Base-by-base conservation (phyloP, 495 filamentous ascomycete species). In the Podospora didyma region DNA sequence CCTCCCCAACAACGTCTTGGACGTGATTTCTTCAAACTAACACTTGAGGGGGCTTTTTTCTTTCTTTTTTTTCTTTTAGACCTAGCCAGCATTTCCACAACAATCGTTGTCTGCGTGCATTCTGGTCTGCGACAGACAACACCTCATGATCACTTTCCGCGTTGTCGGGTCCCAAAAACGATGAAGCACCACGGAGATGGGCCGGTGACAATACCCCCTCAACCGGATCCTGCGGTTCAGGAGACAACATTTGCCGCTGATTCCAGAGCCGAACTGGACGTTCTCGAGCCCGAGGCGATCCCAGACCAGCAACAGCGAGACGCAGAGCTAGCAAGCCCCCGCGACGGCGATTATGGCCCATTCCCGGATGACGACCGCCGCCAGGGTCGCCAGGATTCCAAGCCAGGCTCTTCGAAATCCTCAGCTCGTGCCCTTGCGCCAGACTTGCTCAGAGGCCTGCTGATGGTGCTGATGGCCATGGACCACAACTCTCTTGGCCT, bases 391-490 rank as follows among this genome's bases (percentile, higher is more conserved):
- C 0, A 42, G 19, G 19, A 2, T 26, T 2, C 57, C 37, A 23
- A 53, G 28, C 19, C 57, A 47, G 23, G 19, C 11, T 24, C 39
- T 19, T 10, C 51, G 31, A 62, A 58, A 35, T 56, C 64, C 10
- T 26, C 53, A 1, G 42, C 64, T 6, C 63, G 68, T 21, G 66
- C 67, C 28, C 31, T 72, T 9, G 65, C 62, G 4, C 70, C 70
- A 14, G 70, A 73, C 46, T 61, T 73, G 3, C 67, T 71, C 0
- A 64, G 70, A 35, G 70, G 70, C 35, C 51, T 68, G 2, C 57
- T 71, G 0, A 73, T 69, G 58, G 46, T 59, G 9, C 45, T 73
- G 16, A 69, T 71, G 69, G 64, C 70, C 9, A 47, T 70, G 23
- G 70, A 73, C 51, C 68, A 73, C 59, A 62, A 60, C 49, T 41